Conservation (phyloP, 257 asterid species). For the Solanum piurae region DNA sequence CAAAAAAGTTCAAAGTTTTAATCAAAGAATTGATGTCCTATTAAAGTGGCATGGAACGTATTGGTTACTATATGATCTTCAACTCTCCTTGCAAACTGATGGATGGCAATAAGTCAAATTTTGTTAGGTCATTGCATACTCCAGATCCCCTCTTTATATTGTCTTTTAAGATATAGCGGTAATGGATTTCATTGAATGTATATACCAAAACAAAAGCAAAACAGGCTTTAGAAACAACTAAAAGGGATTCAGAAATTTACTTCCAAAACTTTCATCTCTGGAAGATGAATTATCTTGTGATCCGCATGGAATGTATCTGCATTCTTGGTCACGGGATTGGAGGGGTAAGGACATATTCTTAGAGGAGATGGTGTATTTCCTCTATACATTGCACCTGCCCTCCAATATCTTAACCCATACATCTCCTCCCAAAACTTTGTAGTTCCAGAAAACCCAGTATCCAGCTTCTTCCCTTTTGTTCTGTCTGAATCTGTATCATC, state of each 20-base stretch:
- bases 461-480: slow-evolving; percentile 85
- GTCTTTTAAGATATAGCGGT: neutral
- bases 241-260: slow-evolving; percentile 29
- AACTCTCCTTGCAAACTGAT: neutral
- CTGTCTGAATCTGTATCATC: slow-evolving; percentile 95
- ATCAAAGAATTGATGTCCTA: neutral
- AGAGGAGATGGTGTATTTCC: slow-evolving; percentile 72
- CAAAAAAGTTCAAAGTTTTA: neutral
- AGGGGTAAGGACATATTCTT: slow-evolving; percentile 39
- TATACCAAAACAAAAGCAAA: neutral
- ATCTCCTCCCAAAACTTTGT: slow-evolving; percentile 69
- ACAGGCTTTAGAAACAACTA: neutral
- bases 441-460: slow-evolving; percentile 70
- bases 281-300: slow-evolving; percentile 30
- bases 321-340: slow-evolving; percentile 19
- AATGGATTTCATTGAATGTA: neutral
- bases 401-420: slow-evolving; percentile 82
- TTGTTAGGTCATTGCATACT: neutral
- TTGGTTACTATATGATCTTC: neutral
- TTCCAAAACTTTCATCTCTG: slow-evolving; percentile 43
- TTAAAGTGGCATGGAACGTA: neutral
- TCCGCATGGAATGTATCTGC: slow-evolving; percentile 15
- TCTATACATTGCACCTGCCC: slow-evolving; percentile 93
- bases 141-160: neutral
- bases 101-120: neutral